Evolutionary conservation across 805 yeast species (phyloP), one percentile per base, ranked within the genome.

Genomic region (Pichia cabralensis): DNA sequence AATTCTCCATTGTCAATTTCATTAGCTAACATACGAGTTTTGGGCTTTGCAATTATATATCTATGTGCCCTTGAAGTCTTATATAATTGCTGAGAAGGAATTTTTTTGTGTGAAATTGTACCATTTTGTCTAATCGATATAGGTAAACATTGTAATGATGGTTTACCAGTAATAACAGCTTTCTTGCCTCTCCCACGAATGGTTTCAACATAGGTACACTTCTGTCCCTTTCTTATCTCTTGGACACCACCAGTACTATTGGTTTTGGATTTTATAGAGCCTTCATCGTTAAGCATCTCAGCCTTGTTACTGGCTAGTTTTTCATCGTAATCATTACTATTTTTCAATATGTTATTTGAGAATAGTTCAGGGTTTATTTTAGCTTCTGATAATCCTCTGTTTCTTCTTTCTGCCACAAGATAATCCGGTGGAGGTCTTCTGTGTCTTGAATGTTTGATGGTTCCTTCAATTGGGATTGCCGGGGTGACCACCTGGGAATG

Each of bases 1-100:
- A 55, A 38, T 38, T 74, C 83, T 22, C 64, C 71, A 35, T 79
- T 84, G 42, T 78, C 88, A 24, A 80, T 76, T 52, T 80, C 92
- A 17, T 80, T 71, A 2, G 88, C 89, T 40, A 81, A 61, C 56
- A 80, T 63, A 31, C 92, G 65, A 43, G 80, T 64, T 30, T 84
- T 65, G 18, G 80, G 81, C 35, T 74, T 67, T 38, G 72, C 61
- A 48, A 64, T 74, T 6, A 80, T 80, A 49, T 76, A 80, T 47
- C 73, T 76, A 50, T 74, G 60, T 16, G 58, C 52, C 37, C 55
- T 43, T 25, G 39, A 44, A 38, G 64, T 45, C 44, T 34, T 40
- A 11, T 30, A 19, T 13, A 45, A 38, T 34, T 48, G 52, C 19
- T 47, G 40, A 8, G 56, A 51, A 10, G 53, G 19, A 46, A 61